Evolutionary conservation across 768 basidiomycete species (phyloP), one percentile per base, ranked within the genome.

Genomic region (Tricholoma hemisulphureum): DNA sequence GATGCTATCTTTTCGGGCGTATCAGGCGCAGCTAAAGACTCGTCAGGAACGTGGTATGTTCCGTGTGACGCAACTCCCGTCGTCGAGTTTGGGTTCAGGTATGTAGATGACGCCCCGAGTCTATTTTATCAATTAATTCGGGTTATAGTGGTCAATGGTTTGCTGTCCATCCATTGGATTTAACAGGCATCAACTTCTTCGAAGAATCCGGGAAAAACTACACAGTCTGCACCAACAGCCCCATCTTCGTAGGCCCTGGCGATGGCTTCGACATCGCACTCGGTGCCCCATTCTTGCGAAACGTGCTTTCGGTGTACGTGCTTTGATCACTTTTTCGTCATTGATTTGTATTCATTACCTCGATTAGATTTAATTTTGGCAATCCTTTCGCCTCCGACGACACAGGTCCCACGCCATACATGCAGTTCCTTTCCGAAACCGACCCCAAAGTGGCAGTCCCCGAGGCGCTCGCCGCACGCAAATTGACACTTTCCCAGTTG

Each of bases 271-370:
- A 80, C 23, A 70, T 71, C n/a, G 49, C 76, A 1, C 70, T 80
- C 37, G 79, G 79, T 1, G 77, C 77, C 58, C 68, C 75, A 4
- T 79, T 79, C 65, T 71, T 80, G 62, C 75, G 79, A 31, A 80
- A 80, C 53, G 75, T 77, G 23, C 80, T 80, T 55, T 67, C 74
- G 0, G 73, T 78, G 77, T 79, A 66, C 4, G 77, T 57, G 26
- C 14, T 0, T 26, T 14, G 14, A 6, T 46, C 14, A 14, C 11
- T n/a, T 6, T 16, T 46, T 26, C 24, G 16, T 26, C 23, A 13
- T 16, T 16, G 6, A 18, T 8, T 32, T 46, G 8, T 0, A 31
- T 14, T 53, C 7, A 51, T 4, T 46, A 0, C 37, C 13, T 46
- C 45, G 7, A 46, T 46, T 16, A 78, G 78, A 3, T 80, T 73